Base-by-base conservation (phyloP, 2,329 filamentous ascomycete genomes). In the Seiridium unicorne region DNA sequence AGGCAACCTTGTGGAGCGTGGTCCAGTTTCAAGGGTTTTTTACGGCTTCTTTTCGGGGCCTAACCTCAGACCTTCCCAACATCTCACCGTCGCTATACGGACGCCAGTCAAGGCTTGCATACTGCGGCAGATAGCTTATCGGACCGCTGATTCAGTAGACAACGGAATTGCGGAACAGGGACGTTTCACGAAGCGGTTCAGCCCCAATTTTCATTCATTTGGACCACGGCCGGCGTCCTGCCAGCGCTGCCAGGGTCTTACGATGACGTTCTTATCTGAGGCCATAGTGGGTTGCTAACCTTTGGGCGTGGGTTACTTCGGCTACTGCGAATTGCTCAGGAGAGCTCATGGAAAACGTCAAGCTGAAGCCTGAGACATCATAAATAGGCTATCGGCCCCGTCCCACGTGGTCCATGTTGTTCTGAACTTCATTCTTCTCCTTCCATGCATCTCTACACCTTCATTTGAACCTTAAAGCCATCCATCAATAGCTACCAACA, bases 11-110 rank as follows among this genome's bases (percentile, higher is more conserved):
- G 60, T 62, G 60, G 60, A 35, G 9, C 42, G 32, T 47, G 40
- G 11, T 44, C 58, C 58, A 56, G 18, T 51, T 32, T 32, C 51
- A 53, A 55, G 60, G 57, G 56, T 53, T 60, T 57, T 54, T 55
- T 53, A 62, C 60, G 60, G 60, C 60, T 62, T 57, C 57, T 62
- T 62, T 44, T 62, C 60, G 60, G 60, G 42, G 42, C 35, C 51
- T 38, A 51, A 48, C 54, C 40, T 57, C 44, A 57, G 47, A 57
- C 40, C 34, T 47, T 36, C 44, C 34, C 35, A 57, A 46, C 18
- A 55, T 35, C 31, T 34, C 44, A 51, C 46, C 34, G 46, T 49
- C 35, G 26, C 46, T 31, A 32, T 18, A 58, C 55, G 18, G 46
- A 58, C 46, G 36, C 46, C 13, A 46, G 44, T 26, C 46, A 34